These are phyloP conservation scores for Candida peoriensis DNA, from an alignment of 805 yeast species.

Conservation along the genomic window DNA sequence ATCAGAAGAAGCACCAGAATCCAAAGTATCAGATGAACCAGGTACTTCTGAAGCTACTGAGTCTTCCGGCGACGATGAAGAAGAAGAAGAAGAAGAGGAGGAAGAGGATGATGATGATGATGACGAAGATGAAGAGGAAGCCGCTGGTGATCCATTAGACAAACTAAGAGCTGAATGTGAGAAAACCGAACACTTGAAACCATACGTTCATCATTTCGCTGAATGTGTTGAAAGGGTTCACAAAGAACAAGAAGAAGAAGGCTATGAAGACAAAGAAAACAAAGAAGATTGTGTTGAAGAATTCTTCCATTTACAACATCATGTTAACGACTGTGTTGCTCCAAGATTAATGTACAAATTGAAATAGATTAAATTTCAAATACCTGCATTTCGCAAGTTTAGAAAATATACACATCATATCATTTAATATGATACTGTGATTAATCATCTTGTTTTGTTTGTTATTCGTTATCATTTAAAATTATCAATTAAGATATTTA, in stretches of 20 bases:
- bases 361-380: constrained; percentile 54
- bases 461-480: too few species aligned
- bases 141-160: constrained; percentile 60
- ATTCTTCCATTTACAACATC: constrained; percentile 94
- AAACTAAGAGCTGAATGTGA: constrained; percentile 64
- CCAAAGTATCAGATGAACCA: constrained; percentile 36
- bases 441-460: too few species aligned
- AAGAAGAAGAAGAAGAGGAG: constrained; percentile 28
- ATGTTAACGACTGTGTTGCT: constrained; percentile 86
- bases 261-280: constrained; percentile 69
- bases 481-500: too few species aligned
- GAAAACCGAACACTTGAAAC: constrained; percentile 60
- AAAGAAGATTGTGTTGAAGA: constrained; percentile 99
- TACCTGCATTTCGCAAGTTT: too few species aligned
- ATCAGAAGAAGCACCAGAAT: constrained; percentile 28
- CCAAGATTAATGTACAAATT: constrained; percentile 85
- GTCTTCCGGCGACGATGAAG: too few species aligned
- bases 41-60: too few species aligned
- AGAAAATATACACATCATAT: too few species aligned
- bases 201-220: constrained; percentile 80
- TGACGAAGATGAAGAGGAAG: constrained; percentile 69
- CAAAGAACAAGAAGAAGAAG: constrained; percentile 78
- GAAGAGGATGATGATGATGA: constrained; percentile 55
- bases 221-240: constrained; percentile 96
- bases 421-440: too few species aligned